Evolutionary conservation across 176 grass and related monocot genomes (phyloP).

Genomic region (Ensete glaucum): DNA sequence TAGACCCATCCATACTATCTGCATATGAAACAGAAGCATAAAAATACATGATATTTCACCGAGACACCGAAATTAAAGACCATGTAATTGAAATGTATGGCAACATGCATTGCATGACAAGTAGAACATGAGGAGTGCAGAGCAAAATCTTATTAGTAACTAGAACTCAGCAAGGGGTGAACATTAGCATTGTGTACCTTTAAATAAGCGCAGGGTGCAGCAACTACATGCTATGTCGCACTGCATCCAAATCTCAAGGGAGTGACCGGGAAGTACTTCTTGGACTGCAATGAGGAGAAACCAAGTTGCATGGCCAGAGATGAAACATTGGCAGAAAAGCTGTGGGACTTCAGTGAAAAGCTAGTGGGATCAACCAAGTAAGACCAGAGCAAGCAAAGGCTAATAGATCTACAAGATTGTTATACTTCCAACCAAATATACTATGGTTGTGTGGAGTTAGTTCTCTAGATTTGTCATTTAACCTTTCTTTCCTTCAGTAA

Average conservation of each 20-base stretch:
- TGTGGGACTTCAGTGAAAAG: slow-evolving; percentile 73
- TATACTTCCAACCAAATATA: background rate
- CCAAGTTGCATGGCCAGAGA: slow-evolving; percentile 13
- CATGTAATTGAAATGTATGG: no score
- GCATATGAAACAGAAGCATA: no score
- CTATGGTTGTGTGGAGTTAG: no score
- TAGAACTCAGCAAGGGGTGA: background rate
- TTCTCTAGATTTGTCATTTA: no score
- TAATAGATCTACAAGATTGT: background rate
- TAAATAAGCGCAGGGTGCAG: slow-evolving; percentile 39
- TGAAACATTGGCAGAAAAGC: slow-evolving; percentile 40
- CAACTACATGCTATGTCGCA: slow-evolving; percentile 70
- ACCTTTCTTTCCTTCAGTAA: no score
- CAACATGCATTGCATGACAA: no score
- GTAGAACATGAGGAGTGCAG: no score
- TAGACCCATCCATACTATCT: no score
- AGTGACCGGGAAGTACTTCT: slow-evolving; percentile 64
- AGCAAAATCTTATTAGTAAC: background rate
- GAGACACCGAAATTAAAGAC: no score
- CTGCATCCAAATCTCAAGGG: slow-evolving; percentile 62
- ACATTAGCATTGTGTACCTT: background rate
- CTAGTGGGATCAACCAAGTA: slow-evolving; percentile 30
- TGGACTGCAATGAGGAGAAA: slow-evolving; percentile 69
- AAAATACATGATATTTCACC: no score
- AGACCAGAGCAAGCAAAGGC: background rate